These are phyloP conservation scores for Clavispora carvajalis DNA, from an alignment of 805 yeast species.

Conservation along the genomic window DNA sequence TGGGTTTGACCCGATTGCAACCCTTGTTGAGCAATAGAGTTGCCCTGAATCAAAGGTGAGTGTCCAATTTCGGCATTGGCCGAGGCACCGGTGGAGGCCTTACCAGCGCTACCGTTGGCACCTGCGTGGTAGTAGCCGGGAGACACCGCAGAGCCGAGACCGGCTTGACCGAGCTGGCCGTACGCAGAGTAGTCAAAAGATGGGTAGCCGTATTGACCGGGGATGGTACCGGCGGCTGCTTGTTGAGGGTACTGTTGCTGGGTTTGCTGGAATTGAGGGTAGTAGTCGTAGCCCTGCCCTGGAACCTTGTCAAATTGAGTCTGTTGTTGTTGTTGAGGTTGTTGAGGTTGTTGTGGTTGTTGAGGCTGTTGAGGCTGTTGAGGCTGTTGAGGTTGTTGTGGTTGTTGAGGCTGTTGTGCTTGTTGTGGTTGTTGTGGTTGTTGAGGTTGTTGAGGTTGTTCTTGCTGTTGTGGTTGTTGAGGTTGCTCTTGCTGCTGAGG, in stretches of 20 bases:
- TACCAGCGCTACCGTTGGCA: constrained; percentile 21
- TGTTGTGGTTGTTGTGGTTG: constrained; percentile 4
- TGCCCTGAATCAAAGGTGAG: constrained; percentile 26
- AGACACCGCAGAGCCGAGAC: constrained; percentile 11
- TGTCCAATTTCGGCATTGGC: constrained; percentile 25
- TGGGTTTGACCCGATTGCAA: constrained; percentile 25
- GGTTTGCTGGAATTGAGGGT: constrained; percentile 16
- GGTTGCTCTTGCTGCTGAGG: constrained; percentile 15
- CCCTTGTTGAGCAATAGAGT: constrained; percentile 18
- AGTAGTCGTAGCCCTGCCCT: constrained; percentile 17
- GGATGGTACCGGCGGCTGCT: constrained; percentile 31
- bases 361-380: constrained; percentile 2
- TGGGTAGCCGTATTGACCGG: constrained; percentile 42
- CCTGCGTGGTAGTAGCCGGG: constrained; percentile 22
- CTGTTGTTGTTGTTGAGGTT: constrained; percentile 9
- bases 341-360: constrained; percentile 5
- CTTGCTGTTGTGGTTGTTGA: constrained; percentile 26
- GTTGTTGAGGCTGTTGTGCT: constrained; percentile 4
- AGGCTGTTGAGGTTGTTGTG: constrained; percentile 11
- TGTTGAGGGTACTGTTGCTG: constrained; percentile 38
- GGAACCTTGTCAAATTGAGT: constrained; percentile 11
- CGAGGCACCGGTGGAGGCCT: constrained; percentile 21
- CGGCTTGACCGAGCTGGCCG: constrained; percentile 19
- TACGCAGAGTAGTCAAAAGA: constrained; percentile 39
- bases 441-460: constrained; percentile 6